Percentiles rank a stretch among this genome's conserved stretches.
Conservation (phyloP, 164 flowering plant species). For the Vitis amurensis region DNA sequence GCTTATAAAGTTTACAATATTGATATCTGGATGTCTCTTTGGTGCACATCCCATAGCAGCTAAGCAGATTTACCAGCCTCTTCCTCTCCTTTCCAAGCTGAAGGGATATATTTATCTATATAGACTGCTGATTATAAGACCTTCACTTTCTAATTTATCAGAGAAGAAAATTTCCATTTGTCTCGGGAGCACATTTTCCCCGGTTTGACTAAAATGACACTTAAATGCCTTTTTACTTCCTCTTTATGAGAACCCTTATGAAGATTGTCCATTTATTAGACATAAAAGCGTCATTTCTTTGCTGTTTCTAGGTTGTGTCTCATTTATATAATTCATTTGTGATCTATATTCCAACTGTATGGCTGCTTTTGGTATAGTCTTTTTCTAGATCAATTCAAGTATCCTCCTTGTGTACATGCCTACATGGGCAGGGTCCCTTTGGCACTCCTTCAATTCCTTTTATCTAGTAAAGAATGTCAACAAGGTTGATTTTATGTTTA, state of each 20-base stretch:
- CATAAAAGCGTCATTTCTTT: background rate
- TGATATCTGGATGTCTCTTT: background rate
- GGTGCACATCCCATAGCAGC: background rate
- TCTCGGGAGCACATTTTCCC: background rate
- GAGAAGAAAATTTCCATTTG: background rate
- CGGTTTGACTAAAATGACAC: background rate
- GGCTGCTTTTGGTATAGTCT: too few relatives aligned
- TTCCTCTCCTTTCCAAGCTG: too few relatives aligned
- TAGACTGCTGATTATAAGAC: background rate
- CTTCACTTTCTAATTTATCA: too few relatives aligned
- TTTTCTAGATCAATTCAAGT: too few relatives aligned
- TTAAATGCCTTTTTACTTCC: background rate
- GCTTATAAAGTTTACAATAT: background rate
- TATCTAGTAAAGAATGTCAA: too few relatives aligned
- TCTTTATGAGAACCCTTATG: background rate
- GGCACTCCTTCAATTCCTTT: too few relatives aligned
- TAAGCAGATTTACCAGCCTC: too few relatives aligned
- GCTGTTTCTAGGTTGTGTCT: background rate
- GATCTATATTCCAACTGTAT: too few relatives aligned
- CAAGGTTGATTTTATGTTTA: too few relatives aligned
- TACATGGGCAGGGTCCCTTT: too few relatives aligned
- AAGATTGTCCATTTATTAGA: background rate
- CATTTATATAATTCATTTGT: background rate
- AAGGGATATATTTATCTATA: background rate
- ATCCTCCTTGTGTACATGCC: too few relatives aligned